A percentile compares a stretch with the other conserved stretches of the same genome.
Evolutionary conservation across 495 filamentous ascomycete genomes (phyloP).

Genomic region (Lindgomyces ingoldianus): DNA sequence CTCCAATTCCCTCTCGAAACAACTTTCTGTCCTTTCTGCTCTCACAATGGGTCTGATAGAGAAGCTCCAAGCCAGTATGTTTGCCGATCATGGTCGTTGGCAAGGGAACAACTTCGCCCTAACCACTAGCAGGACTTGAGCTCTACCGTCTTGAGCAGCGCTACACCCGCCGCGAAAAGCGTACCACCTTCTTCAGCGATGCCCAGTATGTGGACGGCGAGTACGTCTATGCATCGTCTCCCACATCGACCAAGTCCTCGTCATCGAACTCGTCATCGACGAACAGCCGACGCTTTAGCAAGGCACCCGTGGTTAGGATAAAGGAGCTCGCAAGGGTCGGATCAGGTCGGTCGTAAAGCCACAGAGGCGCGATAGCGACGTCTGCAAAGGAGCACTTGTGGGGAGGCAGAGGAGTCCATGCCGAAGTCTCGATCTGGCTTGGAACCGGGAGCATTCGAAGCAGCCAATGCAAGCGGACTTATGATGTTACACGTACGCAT

Average conservation of each 20-base stretch:
- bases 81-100: not conserved
- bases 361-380: not conserved
- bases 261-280: conserved; percentile 16
- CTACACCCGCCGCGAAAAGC: conserved; percentile 83
- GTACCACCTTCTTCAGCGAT: conserved; percentile 80
- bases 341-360: not conserved
- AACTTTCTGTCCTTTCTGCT: not conserved
- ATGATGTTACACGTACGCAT: conserved; percentile 20
- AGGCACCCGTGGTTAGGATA: conserved; percentile 27
- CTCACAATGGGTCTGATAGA: conserved; percentile 38
- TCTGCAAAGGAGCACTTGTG: not conserved
- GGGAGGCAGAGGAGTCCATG: not conserved
- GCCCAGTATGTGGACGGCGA: conserved; percentile 91
- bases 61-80: conserved; percentile 40
- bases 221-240: conserved; percentile 65
- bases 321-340: conserved; percentile 29
- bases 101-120: not conserved
- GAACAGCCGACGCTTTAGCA: conserved; percentile 28
- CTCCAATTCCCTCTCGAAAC: conserved; percentile 1
- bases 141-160: conserved; percentile 90
- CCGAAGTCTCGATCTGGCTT: not conserved
- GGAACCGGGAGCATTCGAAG: not conserved
- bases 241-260: conserved; percentile 31
- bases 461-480: not conserved
- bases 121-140: conserved; percentile 65